Conservation (phyloP, 139 green algal genomes). For the Asterochloris erici region DNA sequence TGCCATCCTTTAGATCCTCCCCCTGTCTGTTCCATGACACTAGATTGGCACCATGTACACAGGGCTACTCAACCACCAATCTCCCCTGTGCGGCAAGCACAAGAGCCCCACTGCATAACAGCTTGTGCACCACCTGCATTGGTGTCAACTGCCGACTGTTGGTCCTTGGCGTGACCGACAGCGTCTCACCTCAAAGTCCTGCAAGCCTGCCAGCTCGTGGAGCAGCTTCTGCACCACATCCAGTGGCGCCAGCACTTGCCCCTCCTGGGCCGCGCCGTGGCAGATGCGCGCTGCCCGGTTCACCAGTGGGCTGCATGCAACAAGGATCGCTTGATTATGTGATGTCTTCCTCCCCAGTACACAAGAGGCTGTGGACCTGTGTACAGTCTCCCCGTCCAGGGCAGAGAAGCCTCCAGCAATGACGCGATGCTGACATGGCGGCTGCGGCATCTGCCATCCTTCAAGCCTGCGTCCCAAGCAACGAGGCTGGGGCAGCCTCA, state of each 20-base stretch:
- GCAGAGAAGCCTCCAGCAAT: neutral
- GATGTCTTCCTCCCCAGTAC: no score
- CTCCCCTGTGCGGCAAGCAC: no score
- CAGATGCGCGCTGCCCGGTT: conserved; percentile 10
- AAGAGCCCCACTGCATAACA: no score
- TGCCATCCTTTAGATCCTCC: no score
- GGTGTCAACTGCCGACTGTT: neutral
- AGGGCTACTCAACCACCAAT: no score
- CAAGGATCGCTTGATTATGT: neutral
- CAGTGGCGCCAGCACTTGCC: conserved; percentile 1
- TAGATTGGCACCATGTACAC: no score
- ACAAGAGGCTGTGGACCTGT: neutral
- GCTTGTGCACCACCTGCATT: neutral
- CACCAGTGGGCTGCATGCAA: neutral
- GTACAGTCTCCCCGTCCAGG: neutral
- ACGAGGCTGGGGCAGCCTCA: neutral
- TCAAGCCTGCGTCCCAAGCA: neutral
- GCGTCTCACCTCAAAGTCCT: neutral
- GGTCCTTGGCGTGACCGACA: neutral
- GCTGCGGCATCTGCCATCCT: neutral
- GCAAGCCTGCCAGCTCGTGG: neutral
- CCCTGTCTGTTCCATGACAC: no score
- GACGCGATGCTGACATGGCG: neutral
- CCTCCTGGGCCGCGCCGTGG: conserved; percentile 6
- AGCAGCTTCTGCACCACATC: conserved; percentile 14